phyloP scores from a whole-genome alignment of 257 asterid species.

The Ligustrum vulgare region DNA sequence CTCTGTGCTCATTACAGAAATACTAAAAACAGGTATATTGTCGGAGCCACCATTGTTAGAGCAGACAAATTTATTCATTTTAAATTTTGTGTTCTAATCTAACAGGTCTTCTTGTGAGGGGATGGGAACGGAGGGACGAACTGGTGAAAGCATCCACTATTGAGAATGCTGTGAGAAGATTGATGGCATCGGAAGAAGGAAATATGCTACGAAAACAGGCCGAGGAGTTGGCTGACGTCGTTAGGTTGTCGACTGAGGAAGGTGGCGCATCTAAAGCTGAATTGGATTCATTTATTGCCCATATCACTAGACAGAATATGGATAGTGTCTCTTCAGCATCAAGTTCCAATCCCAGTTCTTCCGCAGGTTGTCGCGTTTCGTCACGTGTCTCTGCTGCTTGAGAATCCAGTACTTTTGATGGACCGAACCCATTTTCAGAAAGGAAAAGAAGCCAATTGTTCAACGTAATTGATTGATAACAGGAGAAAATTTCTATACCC shows the following conservation, averaged over 20 bases:
- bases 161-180: conserved; percentile 22
- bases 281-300: conserved; percentile 36
- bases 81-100: background rate
- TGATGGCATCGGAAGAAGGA: conserved; percentile 40
- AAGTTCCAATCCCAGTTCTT: background rate
- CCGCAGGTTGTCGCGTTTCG: background rate
- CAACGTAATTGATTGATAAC: background rate
- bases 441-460: background rate
- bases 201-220: conserved; percentile 27
- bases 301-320: conserved; percentile 30
- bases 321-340: background rate
- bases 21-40: conserved; percentile 12
- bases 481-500: background rate
- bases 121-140: conserved; percentile 35
- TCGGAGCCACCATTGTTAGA: background rate
- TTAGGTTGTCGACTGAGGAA: conserved; percentile 23
- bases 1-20: conserved; percentile 21
- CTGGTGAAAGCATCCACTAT: conserved; percentile 28
- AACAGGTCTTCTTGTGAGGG: conserved; percentile 35
- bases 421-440: background rate
- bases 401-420: background rate
- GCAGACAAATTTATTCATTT: background rate
- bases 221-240: conserved; percentile 14
- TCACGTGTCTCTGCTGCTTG: background rate
- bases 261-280: conserved; percentile 35